Evolutionary conservation across 805 yeast genomes (phyloP).

Genomic region (Saturnispora diversa): DNA sequence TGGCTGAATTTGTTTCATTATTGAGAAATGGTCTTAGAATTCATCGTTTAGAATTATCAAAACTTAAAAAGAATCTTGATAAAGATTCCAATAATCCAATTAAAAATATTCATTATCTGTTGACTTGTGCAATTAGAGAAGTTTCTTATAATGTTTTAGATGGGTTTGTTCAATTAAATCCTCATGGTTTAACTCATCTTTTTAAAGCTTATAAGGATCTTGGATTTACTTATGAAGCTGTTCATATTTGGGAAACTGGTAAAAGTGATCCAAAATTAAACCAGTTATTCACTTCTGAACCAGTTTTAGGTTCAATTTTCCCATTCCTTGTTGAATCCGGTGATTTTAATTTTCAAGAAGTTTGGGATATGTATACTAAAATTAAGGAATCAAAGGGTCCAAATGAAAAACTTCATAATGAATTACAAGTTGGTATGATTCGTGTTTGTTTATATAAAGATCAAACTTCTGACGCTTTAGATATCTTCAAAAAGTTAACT

Average conservation of each 20-base stretch:
- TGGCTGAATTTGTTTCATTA: conserved; percentile 42
- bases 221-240: conserved; percentile 53
- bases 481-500: conserved; percentile 53
- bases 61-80: conserved; percentile 51
- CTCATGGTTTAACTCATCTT: conserved; percentile 49
- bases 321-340: conserved; percentile 59
- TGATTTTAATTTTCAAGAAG: conserved; percentile 51
- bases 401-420: conserved; percentile 31
- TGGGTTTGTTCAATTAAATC: conserved; percentile 36
- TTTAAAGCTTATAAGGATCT: conserved; percentile 55
- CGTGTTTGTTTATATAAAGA: conserved; percentile 61
- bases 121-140: conserved; percentile 43
- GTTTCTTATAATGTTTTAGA: conserved; percentile 44
- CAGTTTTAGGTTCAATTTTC: conserved; percentile 59
- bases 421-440: conserved; percentile 63
- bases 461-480: conserved; percentile 57
- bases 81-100: conserved; percentile 49
- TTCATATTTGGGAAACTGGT: conserved; percentile 62
- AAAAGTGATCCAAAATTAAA: conserved; percentile 37
- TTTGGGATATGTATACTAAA: conserved; percentile 45
- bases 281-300: conserved; percentile 47
- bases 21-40: conserved; percentile 50
- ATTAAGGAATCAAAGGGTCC: conserved; percentile 29
- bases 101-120: conserved; percentile 43
- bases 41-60: conserved; percentile 45